Evolutionary conservation across 768 basidiomycete species (phyloP).

Genomic region (Postia placenta): DNA sequence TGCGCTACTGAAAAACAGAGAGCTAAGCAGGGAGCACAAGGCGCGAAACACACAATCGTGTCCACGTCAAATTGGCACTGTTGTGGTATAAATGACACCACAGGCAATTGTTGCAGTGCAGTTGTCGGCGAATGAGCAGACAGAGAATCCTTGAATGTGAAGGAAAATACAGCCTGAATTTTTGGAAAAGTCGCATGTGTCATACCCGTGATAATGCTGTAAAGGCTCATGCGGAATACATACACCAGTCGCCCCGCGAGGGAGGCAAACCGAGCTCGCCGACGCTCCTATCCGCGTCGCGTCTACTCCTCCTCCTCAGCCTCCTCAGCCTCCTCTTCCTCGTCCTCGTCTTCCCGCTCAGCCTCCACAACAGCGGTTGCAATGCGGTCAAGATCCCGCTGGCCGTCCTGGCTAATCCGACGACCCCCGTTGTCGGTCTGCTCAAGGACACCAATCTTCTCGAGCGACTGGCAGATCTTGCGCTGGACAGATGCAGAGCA

Average conservation of each 20-base stretch:
- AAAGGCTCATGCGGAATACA: conserved; percentile 11
- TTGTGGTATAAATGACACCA: too few relatives aligned
- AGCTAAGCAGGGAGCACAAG: too few relatives aligned
- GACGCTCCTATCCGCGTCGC: conserved; percentile 26
- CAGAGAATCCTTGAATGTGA: too few relatives aligned
- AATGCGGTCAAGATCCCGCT: conserved; percentile 92
- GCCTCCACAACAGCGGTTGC: conserved; percentile 85
- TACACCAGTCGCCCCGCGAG: conserved; percentile 3
- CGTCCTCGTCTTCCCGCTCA: conserved; percentile 64
- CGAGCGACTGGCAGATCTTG: conserved; percentile 92
- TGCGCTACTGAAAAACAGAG: too few relatives aligned
- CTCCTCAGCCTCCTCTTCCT: conserved; percentile 69
- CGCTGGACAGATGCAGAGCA: conserved; percentile 87
- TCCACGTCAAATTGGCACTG: too few relatives aligned
- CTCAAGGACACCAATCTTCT: conserved; percentile 98
- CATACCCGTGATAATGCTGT: conserved; percentile 10
- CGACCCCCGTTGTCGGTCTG: conserved; percentile 90
- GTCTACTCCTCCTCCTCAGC: conserved; percentile 44
- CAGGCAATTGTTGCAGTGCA: too few relatives aligned
- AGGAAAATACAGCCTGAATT: conserved; percentile 14
- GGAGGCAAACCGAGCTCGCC: conserved; percentile 5
- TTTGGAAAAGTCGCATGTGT: conserved; percentile 15
- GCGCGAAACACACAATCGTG: too few relatives aligned
- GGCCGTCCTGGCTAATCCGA: conserved; percentile 94
- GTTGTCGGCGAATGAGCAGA: too few relatives aligned